A percentile compares a stretch with the other conserved stretches of the same genome.
These are phyloP conservation scores for Canariomyces notabilis DNA, from an alignment of 2,329 filamentous ascomycete genomes.

Conservation along the genomic window DNA sequence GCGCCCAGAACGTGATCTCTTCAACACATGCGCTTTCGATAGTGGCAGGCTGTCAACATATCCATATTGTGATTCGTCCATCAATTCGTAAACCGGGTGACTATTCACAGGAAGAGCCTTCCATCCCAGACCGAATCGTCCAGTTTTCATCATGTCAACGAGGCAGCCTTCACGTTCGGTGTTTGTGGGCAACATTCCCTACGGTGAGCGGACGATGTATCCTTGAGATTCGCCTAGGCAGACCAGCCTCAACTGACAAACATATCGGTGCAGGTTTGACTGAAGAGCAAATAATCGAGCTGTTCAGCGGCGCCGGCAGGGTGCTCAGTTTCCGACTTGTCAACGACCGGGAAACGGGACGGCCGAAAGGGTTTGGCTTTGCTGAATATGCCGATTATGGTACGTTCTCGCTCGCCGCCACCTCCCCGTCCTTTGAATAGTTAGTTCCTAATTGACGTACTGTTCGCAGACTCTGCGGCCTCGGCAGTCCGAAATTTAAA, in stretches of 20 bases:
- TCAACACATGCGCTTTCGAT: background rate
- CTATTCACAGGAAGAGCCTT: background rate
- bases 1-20: conserved; percentile 5
- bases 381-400: conserved; percentile 92
- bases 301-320: conserved; percentile 83
- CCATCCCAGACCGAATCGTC: background rate
- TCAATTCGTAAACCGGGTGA: conserved; percentile 2
- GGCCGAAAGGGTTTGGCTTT: conserved; percentile 95
- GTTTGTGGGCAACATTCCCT: conserved; percentile 83
- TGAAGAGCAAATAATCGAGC: conserved; percentile 92
- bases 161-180: conserved; percentile 74
- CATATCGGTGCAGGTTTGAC: conserved; percentile 64
- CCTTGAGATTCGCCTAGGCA: background rate
- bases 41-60: background rate
- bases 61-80: background rate
- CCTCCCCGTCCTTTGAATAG: background rate
- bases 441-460: conserved; percentile 4
- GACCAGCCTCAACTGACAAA: conserved; percentile 5
- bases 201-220: conserved; percentile 62
- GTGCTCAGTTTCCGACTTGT: conserved; percentile 90
- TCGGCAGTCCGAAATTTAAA: conserved; percentile 94
- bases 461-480: conserved; percentile 63
- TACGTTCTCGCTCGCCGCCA: conserved; percentile 34
- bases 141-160: conserved; percentile 54
- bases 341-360: conserved; percentile 90